Evolutionary conservation across 768 basidiomycete genomes (phyloP), one percentile per base, ranked within the genome.

Genomic region (Pisolithus microcarpus): DNA sequence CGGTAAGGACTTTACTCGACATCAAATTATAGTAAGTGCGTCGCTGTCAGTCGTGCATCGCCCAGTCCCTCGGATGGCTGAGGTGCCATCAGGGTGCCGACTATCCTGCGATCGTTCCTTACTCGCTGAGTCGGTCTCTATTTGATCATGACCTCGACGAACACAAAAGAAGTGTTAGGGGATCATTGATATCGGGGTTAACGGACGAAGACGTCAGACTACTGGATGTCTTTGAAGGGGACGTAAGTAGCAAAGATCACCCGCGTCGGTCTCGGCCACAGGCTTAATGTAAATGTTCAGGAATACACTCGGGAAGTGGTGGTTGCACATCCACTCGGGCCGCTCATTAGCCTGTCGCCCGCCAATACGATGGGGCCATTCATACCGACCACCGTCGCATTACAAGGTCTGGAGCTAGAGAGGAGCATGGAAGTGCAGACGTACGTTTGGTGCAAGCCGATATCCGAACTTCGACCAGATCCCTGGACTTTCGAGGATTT

Each of bases 401-500:
- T 66, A 74, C 18, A 19, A 3, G 60, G 80, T 8, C 75, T 75
- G 16, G 71, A 75, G 16, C 64, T 77, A 0, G 38, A 59, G 5
- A 52, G 58, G 0, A 52, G 73, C 0, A 59, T 82, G 1, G 59
- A 72, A n/a, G 84, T 77, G 0, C 75, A 87, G 53, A 84, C 86
- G 3, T 97, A 96, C 61, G 74, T 91, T 21, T 95, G 82, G 77
- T 65, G 64, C 24, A 67, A 69, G 3, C 62, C 67, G 0, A 21
- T 77, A 7, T 56, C 58, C 0, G 53, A 65, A 7, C 70, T 97
- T 7, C 71, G 78, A 23, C 71, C 79, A 0, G 72, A 74, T 28
- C 67, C 88, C 4, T 98, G 94, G 94, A 77, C 81, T 0, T 93
- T 85, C 60, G 80, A 82, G n/a, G 78, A 82, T 3, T 96, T 96